Conservation (phyloP, 345 rosid genomes). For the Balakata baccata region DNA sequence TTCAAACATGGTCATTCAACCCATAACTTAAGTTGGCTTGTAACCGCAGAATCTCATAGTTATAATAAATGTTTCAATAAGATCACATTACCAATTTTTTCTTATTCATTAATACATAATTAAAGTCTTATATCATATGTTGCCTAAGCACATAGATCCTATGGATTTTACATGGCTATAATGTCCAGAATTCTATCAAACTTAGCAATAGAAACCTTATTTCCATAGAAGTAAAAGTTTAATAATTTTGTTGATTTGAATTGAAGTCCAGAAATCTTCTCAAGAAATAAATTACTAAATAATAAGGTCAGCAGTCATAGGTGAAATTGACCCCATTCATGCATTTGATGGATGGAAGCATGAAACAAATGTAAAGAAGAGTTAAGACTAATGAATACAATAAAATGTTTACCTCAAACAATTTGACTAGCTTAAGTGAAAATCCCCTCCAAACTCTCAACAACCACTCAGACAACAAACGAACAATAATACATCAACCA, state of each 20-base stretch:
- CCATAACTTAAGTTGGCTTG: background rate
- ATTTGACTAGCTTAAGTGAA: constrained; percentile 40
- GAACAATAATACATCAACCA: constrained; percentile 25
- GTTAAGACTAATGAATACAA: background rate
- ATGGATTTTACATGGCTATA: background rate
- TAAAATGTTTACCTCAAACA: constrained; percentile 47
- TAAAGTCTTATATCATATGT: background rate
- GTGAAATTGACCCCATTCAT: background rate
- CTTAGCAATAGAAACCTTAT: too few relatives aligned
- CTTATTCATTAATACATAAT: too few relatives aligned
- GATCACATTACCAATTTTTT: background rate
- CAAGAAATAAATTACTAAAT: background rate
- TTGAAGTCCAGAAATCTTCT: background rate
- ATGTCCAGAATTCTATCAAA: background rate
- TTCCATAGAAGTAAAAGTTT: background rate
- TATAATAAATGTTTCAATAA: too few relatives aligned
- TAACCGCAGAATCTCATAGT: background rate
- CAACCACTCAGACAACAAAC: constrained; percentile 40
- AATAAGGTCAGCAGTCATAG: background rate
- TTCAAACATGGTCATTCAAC: background rate
- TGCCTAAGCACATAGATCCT: background rate
- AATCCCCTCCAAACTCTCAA: constrained; percentile 51
- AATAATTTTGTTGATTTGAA: background rate
- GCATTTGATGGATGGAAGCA: background rate
- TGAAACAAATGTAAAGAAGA: background rate